phyloP scores from a whole-genome alignment of 306 rosid genomes.

The Betula pendula region DNA sequence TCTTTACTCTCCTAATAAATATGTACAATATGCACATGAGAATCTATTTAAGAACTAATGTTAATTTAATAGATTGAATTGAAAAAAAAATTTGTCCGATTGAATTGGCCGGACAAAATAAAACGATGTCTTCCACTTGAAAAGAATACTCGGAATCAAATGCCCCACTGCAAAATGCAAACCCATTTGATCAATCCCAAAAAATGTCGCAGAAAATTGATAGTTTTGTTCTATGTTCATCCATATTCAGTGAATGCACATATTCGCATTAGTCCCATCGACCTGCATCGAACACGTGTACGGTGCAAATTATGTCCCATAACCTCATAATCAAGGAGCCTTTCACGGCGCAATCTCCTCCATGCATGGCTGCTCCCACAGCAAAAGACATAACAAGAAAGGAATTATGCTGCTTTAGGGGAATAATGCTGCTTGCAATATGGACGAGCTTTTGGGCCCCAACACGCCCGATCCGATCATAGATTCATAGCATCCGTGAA shows the following conservation, averaged over 20 bases:
- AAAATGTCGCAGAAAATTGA: not conserved
- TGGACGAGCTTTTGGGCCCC: not conserved
- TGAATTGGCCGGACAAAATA: no score
- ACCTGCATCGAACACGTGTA: not conserved
- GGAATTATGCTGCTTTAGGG: not conserved
- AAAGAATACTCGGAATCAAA: not conserved
- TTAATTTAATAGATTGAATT: no score
- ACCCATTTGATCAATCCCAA: not conserved
- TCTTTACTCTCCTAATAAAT: no score
- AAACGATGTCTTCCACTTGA: no score
- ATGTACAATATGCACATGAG: no score
- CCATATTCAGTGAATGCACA: not conserved
- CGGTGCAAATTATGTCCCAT: not conserved
- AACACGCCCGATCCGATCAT: no score
- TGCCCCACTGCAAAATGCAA: not conserved
- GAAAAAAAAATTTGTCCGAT: no score
- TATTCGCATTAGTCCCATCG: not conserved
- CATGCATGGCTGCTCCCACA: not conserved
- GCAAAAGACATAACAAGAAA: not conserved
- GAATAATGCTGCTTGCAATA: not conserved
- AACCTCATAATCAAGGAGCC: not conserved
- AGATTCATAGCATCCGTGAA: not conserved
- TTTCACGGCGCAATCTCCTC: not conserved
- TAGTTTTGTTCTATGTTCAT: no score
- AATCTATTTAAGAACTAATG: no score